These are phyloP conservation scores for Sporothrix dimorphospora DNA, from an alignment of 2,329 filamentous ascomycete genomes.

Conservation along the genomic window DNA sequence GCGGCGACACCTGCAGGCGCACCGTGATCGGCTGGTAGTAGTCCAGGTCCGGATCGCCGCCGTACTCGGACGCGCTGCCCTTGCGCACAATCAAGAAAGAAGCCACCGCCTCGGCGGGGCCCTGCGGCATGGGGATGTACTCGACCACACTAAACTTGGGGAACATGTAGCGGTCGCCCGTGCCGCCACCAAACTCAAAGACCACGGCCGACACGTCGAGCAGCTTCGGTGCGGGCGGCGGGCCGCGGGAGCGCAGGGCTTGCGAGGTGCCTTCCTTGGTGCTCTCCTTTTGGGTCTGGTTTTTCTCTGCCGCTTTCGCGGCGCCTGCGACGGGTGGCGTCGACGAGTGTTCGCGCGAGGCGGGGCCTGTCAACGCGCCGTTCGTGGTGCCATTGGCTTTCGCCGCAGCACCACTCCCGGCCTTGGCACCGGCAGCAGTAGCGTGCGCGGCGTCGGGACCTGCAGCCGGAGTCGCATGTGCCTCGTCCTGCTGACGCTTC, in stretches of 20 bases:
- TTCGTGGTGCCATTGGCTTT: conserved; percentile 39
- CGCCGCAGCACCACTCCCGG: neutral
- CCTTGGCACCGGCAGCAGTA: no score
- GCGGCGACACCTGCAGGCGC: conserved; percentile 46
- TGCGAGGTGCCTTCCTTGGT: conserved; percentile 47
- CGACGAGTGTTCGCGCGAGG: neutral
- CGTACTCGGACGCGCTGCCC: conserved; percentile 67
- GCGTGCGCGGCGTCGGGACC: neutral
- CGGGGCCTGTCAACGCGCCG: conserved; percentile 37
- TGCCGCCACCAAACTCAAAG: conserved; percentile 68
- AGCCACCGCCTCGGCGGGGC: conserved; percentile 63
- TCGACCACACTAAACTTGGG: conserved; percentile 79
- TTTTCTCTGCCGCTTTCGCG: neutral
- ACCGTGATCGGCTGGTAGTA: conserved; percentile 78
- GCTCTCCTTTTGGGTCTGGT: neutral
- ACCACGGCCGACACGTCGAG: conserved; percentile 68
- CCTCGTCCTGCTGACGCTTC: conserved; percentile 32
- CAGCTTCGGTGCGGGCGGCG: conserved; percentile 56
- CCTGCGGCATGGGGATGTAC: conserved; percentile 55
- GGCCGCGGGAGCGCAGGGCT: conserved; percentile 63
- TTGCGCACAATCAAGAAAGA: conserved; percentile 79
- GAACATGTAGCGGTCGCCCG: conserved; percentile 76
- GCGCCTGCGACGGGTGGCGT: neutral
- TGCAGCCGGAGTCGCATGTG: neutral
- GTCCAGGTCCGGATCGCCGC: conserved; percentile 65